Conservation (phyloP, 441 rosid species). For the Euphorbia schlechtendalii region DNA sequence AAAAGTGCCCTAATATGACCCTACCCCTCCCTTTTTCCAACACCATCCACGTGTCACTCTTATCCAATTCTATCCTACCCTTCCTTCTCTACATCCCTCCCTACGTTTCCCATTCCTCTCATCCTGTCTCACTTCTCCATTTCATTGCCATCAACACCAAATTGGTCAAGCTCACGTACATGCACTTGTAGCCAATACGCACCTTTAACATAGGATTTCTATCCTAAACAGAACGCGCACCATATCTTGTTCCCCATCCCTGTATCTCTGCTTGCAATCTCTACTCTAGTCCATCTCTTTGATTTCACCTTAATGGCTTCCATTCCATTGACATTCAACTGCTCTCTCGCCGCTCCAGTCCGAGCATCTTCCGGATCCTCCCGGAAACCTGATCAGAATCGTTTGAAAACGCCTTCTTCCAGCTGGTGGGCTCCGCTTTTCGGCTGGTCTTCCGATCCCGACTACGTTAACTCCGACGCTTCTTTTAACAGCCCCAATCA, state of each 20-base stretch:
- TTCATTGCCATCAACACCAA: neutral
- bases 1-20: conserved; percentile 1
- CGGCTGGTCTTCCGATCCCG: conserved; percentile 51
- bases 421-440: conserved; percentile 72
- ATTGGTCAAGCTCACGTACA: neutral
- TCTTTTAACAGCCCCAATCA: neutral
- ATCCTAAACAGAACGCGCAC: neutral
- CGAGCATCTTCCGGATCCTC: conserved; percentile 36
- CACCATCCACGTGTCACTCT: conserved; percentile 21
- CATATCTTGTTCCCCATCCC: too few relatives aligned
- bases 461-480: conserved; percentile 26
- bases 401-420: conserved; percentile 17
- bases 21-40: conserved; percentile 2
- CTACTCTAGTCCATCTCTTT: too few relatives aligned
- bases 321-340: conserved; percentile 16
- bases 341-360: conserved; percentile 29
- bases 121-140: too few relatives aligned
- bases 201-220: neutral
- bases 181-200: neutral
- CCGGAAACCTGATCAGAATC: conserved; percentile 21
- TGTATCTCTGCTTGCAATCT: too few relatives aligned
- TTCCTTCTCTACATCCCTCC: neutral
- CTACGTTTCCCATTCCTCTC: neutral
- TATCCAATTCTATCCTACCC: conserved; percentile 27
- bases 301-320: too few relatives aligned